phyloP scores from a whole-genome alignment of 768 basidiomycete species.

The Xanthoconium purpureum region DNA sequence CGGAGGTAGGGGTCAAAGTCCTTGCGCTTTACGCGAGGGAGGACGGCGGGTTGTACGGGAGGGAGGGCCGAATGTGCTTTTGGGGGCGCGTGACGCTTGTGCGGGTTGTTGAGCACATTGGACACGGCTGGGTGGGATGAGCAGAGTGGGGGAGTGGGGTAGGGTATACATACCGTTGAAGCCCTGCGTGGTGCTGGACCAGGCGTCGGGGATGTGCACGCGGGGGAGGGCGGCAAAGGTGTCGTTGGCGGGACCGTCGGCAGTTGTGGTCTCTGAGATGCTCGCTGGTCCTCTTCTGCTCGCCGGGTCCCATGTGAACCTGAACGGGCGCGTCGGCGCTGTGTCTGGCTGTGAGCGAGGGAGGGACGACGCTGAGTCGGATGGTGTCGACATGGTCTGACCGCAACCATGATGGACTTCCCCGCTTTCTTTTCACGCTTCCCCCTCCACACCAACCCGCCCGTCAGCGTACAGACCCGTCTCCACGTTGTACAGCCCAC shows the following conservation, averaged over 20 bases:
- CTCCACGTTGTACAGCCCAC: slow-evolving; percentile 38
- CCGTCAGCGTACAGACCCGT: slow-evolving; percentile 32
- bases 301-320: slow-evolving; percentile 73
- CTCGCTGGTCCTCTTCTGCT: slow-evolving; percentile 65
- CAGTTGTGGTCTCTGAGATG: slow-evolving; percentile 71
- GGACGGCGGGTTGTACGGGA: slow-evolving; percentile 63
- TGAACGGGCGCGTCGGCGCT: slow-evolving; percentile 53
- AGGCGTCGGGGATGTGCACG: slow-evolving; percentile 48
- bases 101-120: slow-evolving; percentile 88
- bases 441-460: slow-evolving; percentile 54
- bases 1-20: slow-evolving; percentile 84
- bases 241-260: slow-evolving; percentile 59
- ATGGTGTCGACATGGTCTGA: slow-evolving; percentile 45
- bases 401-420: slow-evolving; percentile 35
- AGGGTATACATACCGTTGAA: slow-evolving; percentile 69
- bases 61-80: slow-evolving; percentile 83
- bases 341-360: slow-evolving; percentile 39
- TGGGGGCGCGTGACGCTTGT: slow-evolving; percentile 79
- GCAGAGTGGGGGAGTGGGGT: background rate
- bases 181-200: slow-evolving; percentile 81
- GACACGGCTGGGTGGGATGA: slow-evolving; percentile 70
- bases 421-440: slow-evolving; percentile 52
- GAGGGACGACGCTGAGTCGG: slow-evolving; percentile 59
- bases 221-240: slow-evolving; percentile 45
- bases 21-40: slow-evolving; percentile 75